Conservation (phyloP, 2,329 filamentous ascomycete species). For the Curvularia sp. region DNA sequence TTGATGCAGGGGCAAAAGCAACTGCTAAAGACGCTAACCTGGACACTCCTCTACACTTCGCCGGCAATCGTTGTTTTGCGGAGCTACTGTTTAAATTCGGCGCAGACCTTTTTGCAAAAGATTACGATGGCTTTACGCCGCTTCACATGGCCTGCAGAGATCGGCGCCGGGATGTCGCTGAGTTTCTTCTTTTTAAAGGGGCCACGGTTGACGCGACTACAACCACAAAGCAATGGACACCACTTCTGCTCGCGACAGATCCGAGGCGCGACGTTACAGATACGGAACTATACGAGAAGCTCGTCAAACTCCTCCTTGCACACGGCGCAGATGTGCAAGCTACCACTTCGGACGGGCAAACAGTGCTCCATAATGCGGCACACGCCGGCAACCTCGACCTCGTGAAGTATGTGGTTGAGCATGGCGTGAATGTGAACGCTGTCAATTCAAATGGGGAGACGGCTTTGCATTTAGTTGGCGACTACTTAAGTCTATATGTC, state of each 20-base stretch:
- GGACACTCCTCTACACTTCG: constrained; percentile 4
- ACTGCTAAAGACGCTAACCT: background rate
- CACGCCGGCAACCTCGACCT: background rate
- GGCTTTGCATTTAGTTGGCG: background rate
- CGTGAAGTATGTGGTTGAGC: background rate
- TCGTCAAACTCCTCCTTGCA: background rate
- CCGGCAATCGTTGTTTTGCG: constrained; percentile 2
- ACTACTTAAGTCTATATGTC: background rate
- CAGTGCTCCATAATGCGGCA: constrained; percentile 4
- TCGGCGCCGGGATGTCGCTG: background rate
- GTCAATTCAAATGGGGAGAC: background rate
- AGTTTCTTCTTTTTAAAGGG: constrained; percentile 2
- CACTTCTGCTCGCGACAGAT: constrained; percentile 1
- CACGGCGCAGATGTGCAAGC: background rate
- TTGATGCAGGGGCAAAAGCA: constrained; percentile 6
- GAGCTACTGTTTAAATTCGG: constrained; percentile 5
- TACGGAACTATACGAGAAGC: background rate
- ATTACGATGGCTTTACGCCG: background rate
- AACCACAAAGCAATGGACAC: background rate
- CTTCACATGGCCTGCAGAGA: constrained; percentile 2
- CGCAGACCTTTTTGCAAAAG: constrained; percentile 1
- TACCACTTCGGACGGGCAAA: background rate
- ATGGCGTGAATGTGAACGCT: background rate
- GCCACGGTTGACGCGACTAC: background rate
- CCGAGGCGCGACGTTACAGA: background rate